phyloP scores from a whole-genome alignment of 805 yeast genomes.

The Candida sphagnicola region DNA sequence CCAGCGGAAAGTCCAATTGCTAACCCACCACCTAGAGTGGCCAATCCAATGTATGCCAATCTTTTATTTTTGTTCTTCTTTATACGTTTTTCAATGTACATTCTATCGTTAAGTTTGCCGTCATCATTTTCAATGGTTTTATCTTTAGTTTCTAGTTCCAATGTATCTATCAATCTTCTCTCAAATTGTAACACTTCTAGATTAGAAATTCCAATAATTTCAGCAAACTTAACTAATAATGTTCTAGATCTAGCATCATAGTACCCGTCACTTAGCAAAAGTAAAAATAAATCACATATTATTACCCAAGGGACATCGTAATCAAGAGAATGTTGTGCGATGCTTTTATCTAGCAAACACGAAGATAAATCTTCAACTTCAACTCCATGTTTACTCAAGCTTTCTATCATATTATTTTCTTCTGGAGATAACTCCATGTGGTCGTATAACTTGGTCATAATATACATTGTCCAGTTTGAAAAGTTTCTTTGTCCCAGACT shows the following conservation, averaged over 20 bases:
- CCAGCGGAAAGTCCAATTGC: constrained; percentile 96
- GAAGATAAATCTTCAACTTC: constrained; percentile 66
- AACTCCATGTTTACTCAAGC: constrained; percentile 78
- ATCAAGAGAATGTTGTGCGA: constrained; percentile 13
- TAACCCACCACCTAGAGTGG: constrained; percentile 93
- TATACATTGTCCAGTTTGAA: constrained; percentile 78
- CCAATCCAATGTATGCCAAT: constrained; percentile 85
- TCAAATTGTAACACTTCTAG: constrained; percentile 86
- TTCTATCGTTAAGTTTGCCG: constrained; percentile 77
- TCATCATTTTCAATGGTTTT: constrained; percentile 55
- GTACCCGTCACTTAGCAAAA: constrained; percentile 74
- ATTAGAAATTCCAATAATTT: constrained; percentile 50
- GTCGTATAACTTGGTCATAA: constrained; percentile 66
- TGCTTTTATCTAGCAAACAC: constrained; percentile 40
- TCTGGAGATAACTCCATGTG: constrained; percentile 77
- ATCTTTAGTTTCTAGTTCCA: constrained; percentile 68
- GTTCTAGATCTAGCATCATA: constrained; percentile 90
- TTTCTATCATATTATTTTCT: constrained; percentile 85
- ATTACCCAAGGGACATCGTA: constrained; percentile 88
- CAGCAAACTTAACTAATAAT: constrained; percentile 66
- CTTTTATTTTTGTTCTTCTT: constrained; percentile 62
- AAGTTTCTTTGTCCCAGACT: constrained; percentile 70
- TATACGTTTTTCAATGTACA: constrained; percentile 67
- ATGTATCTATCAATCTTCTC: constrained; percentile 80
- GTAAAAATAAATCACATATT: constrained; percentile 82